Conservation (phyloP, 306 rosid species). For the Sechiopsis laciniata region DNA sequence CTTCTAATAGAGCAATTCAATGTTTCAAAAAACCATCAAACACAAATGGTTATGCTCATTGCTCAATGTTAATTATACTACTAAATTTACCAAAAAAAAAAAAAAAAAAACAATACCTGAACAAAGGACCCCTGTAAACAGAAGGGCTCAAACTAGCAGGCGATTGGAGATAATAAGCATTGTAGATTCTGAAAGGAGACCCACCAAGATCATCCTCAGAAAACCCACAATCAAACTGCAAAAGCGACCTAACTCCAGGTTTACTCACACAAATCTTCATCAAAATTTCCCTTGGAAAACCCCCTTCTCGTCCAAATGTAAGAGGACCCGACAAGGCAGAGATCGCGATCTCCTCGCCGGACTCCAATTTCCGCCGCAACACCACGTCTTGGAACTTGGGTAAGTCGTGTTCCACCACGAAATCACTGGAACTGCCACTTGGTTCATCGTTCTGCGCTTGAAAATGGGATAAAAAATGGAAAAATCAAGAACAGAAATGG, state of each 20-base stretch:
- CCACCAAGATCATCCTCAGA: conserved; percentile 27
- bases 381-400: conserved; percentile 53
- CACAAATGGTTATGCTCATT: neutral
- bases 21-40: neutral
- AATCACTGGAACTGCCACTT: conserved; percentile 44
- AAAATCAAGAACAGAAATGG: neutral
- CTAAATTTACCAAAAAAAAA: neutral
- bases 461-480: neutral
- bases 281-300: conserved; percentile 43
- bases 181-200: conserved; percentile 37
- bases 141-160: conserved; percentile 21
- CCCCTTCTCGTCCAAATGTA: conserved; percentile 20
- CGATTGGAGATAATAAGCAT: conserved; percentile 47
- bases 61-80: neutral
- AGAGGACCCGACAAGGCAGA: conserved; percentile 61
- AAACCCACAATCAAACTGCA: conserved; percentile 66
- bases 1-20: neutral
- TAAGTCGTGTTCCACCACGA: conserved; percentile 51
- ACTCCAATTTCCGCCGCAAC: conserved; percentile 46
- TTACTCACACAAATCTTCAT: conserved; percentile 75
- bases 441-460: conserved; percentile 32
- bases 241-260: conserved; percentile 47
- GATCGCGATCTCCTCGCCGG: conserved; percentile 66
- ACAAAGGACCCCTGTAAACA: conserved; percentile 34
- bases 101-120: conserved; percentile 32